Evolutionary conservation across 2,329 filamentous ascomycete genomes (phyloP), one percentile per base, ranked within the genome.

Genomic region (Alternaria sp.): DNA sequence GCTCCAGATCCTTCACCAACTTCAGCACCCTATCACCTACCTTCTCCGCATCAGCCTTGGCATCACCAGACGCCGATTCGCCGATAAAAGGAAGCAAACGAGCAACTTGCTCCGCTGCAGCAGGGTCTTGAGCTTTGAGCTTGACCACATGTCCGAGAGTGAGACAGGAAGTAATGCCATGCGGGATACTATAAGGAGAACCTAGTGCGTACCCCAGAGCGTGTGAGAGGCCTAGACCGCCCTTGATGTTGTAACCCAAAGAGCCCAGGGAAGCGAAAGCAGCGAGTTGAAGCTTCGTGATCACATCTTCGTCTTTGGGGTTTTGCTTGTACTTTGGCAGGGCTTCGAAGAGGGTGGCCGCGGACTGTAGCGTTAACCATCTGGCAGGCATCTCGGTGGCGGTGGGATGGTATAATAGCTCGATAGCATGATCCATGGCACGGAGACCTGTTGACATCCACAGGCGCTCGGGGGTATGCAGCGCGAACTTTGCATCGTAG

Each of bases 391-490:
- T 80, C 70, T 87, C 85, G 1, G 81, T 81, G 2, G 84, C 80
- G 0, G 82, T 83, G 0, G 84, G 84, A 61, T 88, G 84, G 66
- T 87, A 87, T 62, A 86, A 75, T 2, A 83, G 61, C 71, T 88
- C 86, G 53, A 88, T 77, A 0, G 86, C 85, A 65, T 88, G 86
- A 68, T 88, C 86, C 59, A 88, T 74, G 0, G 86, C 84, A 12
- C 86, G 77, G 58, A 88, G 74, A 0, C 82, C 86, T 0, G 86
- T 88, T 55, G 82, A 83, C 54, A 85, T 73, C 79, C 83, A 86
- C 1, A 88, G 78, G 41, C 78, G 75, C 18, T 78, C 74, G 0
- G 86, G 86, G 4, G 86, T 88, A 59, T 87, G 76, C 15, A 82
- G 71, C 0, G 82, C 85, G 62, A 86, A 87, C 2, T 74, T 79